Conservation (phyloP, 345 rosid genomes). For the Eucalyptus tenuipes region DNA sequence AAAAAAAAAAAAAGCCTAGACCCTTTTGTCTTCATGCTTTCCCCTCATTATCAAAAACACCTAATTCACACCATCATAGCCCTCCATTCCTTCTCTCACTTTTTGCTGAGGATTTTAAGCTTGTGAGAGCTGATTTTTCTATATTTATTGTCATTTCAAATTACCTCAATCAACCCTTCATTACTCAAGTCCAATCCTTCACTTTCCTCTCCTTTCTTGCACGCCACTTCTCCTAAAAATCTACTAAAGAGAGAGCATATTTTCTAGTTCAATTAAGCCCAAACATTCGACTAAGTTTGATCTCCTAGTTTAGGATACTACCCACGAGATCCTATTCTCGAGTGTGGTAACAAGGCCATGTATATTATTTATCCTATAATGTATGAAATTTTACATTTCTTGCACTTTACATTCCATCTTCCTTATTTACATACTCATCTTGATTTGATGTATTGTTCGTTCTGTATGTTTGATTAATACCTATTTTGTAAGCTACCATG, state of each 20-base stretch:
- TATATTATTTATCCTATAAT: background rate
- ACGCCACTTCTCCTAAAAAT: no score
- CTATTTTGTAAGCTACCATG: background rate
- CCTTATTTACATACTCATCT: background rate
- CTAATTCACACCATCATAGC: no score
- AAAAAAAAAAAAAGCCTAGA: background rate
- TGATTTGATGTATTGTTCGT: background rate
- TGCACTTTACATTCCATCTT: background rate
- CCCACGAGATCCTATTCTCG: accelerated
- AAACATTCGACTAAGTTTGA: no score
- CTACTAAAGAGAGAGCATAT: no score
- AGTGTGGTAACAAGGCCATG: background rate
- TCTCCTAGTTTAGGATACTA: background rate
- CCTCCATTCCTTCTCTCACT: no score
- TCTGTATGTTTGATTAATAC: background rate
- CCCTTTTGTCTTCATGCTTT: background rate
- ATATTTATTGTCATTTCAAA: no score
- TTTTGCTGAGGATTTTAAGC: no score
- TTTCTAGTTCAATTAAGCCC: no score
- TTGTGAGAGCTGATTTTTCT: no score
- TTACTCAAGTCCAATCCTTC: no score
- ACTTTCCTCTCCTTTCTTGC: no score
- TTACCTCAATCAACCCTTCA: no score
- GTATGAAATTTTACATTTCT: background rate
- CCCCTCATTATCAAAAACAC: background rate